Evolutionary conservation across 352 stramenopile species (phyloP), one percentile per base, ranked within the genome.

Genomic region (Phytophthora pluvialis): DNA sequence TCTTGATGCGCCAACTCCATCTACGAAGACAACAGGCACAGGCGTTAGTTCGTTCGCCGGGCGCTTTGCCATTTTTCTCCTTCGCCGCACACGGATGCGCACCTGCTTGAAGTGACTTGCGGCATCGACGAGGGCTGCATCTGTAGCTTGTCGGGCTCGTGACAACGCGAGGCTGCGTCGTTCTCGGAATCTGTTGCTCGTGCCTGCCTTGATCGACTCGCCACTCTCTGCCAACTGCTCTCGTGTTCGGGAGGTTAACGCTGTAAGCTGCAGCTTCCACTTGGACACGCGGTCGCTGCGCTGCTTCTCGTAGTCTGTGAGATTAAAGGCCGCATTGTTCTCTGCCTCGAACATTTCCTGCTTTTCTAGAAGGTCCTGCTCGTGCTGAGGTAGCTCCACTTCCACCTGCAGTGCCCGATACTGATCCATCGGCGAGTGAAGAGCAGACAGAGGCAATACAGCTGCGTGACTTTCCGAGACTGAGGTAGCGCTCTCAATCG

Each of bases 81-180:
- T 54, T 18, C 50, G 33, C 1, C 46, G 44, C 36, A 67, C 33
- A 7, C 21, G 11, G 13, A 50, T 35, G 15, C 65, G 26, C 61
- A 88, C 79, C 81, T 88, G 50, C 32, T 91, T 79, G 9, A 89
- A 85, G 16, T 83, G 78, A 33, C 64, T 77, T 18, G 76, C 67
- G 12, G 78, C 83, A 6, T 89, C 77, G 4, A 69, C 59, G 13
- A 91, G 74, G 8, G 82, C 80, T 31, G 63, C 46, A 15, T 85
- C 66, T 8, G 80, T 88, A 13, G 61, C 51, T 28, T 50, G 45
- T 29, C 70, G 77, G 11, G 75, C 73, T 38, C 75, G 66, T 13
- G 75, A 71, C 1, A 84, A 39, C 15, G 58, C 60, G 15, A 62
- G 54, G 9, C 49, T 72, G 16, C 62, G 71, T 18, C 26, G 39